Base-by-base conservation (phyloP, 371 early-diverging fungal genomes). In the Syncephalastrum contaminatum region DNA sequence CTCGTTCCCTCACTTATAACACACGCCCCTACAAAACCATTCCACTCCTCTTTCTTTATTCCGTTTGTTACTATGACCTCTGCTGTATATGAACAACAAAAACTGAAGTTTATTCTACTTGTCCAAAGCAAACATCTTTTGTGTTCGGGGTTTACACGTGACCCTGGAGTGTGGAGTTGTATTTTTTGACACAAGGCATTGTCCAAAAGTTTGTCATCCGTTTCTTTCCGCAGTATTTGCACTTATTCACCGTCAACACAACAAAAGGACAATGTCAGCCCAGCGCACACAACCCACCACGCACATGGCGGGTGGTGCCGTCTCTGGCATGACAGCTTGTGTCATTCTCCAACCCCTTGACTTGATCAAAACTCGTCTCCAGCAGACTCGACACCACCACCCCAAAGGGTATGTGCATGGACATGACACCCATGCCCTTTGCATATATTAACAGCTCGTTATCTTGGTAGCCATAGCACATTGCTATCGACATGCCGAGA, bases 321-420 rank as follows among this genome's bases (percentile, higher is more conserved):
- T 90, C 25, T 89, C 92, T 0, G 95, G 95, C 16, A 70, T 93
- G 55, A 66, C 83, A n/a, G 85, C 93, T 7, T 93, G 94, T 56
- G 63, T 92, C 25, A 59, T 87, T 42, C 81, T 97, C 20, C 97
- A 97, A 62, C 97, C 97, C 1, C 83, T 97, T 16, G 97, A 97
- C 65, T 75, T 97, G 54, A 79, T 95, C 56, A 94, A 94, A 67
- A 91, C 94, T 0, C 85, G 94, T 1, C 58, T 92, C 19, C 93
- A 93, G 56, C 91, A 92, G 56, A 76, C 82, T 53, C 77, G 72
- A 42, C 82, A 75, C 54, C 75, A 79, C 18, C 74, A 75, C 36
- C 12, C 25, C 47, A 21, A 25, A 43, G 16, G 36, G 20, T n/a
- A 47, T 48, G 39, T 41, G 4, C 16, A 42, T 46, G 22, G 18